Conservation (phyloP, 345 rosid genomes). For the Cardamine resedifolia region DNA sequence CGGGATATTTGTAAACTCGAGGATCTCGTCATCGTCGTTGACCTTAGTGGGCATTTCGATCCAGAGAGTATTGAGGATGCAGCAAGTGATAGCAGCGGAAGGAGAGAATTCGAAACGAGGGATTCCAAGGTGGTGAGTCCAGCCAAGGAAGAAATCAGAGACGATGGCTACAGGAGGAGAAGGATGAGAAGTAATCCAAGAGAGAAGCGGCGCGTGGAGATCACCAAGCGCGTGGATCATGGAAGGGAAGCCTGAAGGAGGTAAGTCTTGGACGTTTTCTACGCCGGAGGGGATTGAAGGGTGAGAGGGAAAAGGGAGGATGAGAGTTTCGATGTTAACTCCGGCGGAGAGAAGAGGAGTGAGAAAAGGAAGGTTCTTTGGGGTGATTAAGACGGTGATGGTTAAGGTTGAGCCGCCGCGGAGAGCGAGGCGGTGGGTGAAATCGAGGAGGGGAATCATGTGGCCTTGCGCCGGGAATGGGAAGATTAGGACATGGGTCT, state of each 20-base stretch:
- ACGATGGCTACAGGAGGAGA: slow-evolving; percentile 58
- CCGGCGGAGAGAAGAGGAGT: slow-evolving; percentile 35
- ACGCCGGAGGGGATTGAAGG: slow-evolving; percentile 43
- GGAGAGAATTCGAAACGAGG: slow-evolving; percentile 56
- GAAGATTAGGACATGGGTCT: slow-evolving; percentile 38
- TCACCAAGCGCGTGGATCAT: slow-evolving; percentile 40
- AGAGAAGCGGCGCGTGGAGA: slow-evolving; percentile 47
- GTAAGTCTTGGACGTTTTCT: slow-evolving; percentile 45
- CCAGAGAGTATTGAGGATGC: slow-evolving; percentile 43
- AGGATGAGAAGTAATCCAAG: slow-evolving; percentile 51
- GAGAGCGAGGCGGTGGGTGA: slow-evolving; percentile 40
- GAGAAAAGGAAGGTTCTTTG: slow-evolving; percentile 42
- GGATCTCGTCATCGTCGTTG: slow-evolving; percentile 5
- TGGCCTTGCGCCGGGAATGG: slow-evolving; percentile 57
- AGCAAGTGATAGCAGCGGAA: slow-evolving; percentile 55
- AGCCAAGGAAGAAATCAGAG: slow-evolving; percentile 64
- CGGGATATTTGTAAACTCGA: slow-evolving; percentile 42
- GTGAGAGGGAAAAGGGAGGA: slow-evolving; percentile 51
- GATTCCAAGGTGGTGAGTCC: slow-evolving; percentile 53
- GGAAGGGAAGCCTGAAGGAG: slow-evolving; percentile 15
- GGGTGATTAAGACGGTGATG: slow-evolving; percentile 43
- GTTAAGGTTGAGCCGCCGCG: slow-evolving; percentile 28
- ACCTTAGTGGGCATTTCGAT: slow-evolving; percentile 39
- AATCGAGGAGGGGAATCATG: slow-evolving; percentile 45
- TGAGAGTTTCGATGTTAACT: slow-evolving; percentile 31